Percentiles rank a stretch among this genome's conserved stretches.
Evolutionary conservation across 306 rosid genomes (phyloP).

Genomic region (Acacia crassicarpa): DNA sequence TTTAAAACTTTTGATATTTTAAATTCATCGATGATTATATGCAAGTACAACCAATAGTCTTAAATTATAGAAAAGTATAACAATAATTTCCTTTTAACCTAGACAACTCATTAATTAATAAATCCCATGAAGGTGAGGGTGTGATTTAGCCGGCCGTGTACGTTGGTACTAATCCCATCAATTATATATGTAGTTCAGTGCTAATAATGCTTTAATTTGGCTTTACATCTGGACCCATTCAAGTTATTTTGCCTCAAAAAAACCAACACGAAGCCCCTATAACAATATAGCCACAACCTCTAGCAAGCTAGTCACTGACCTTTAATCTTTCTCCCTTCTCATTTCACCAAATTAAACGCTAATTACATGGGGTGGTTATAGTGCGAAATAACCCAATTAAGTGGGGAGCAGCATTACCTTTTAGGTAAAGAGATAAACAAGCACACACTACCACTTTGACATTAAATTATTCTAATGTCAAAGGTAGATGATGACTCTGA

Average conservation of each 20-base stretch:
- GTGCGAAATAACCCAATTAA: constrained; percentile 35
- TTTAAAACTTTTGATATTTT: too few relatives aligned
- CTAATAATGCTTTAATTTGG: constrained; percentile 2
- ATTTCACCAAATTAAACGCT: not conserved
- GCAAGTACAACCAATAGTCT: not conserved
- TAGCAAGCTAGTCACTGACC: not conserved
- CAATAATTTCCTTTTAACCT: not conserved
- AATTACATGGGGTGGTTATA: constrained; percentile 24
- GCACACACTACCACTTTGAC: not conserved
- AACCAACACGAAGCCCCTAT: constrained; percentile 17
- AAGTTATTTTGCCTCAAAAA: constrained; percentile 26
- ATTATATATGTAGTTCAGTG: constrained; percentile 21
- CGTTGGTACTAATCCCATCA: constrained; percentile 37
- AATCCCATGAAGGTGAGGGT: constrained; percentile 25
- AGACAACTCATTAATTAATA: constrained; percentile 2
- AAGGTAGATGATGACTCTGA: not conserved
- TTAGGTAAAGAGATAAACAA: constrained; percentile 27
- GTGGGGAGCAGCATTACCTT: constrained; percentile 28
- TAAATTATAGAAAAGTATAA: not conserved
- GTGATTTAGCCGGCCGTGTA: constrained; percentile 32
- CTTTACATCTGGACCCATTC: constrained; percentile 29
- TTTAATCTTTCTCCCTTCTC: constrained; percentile 6
- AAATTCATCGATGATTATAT: not conserved
- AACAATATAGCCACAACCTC: constrained; percentile 22
- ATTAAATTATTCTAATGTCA: constrained; percentile 6